Evolutionary conservation across 164 flowering plant species (phyloP), one percentile per base, ranked within the genome.

Genomic region (Cinnamomum micranthum): DNA sequence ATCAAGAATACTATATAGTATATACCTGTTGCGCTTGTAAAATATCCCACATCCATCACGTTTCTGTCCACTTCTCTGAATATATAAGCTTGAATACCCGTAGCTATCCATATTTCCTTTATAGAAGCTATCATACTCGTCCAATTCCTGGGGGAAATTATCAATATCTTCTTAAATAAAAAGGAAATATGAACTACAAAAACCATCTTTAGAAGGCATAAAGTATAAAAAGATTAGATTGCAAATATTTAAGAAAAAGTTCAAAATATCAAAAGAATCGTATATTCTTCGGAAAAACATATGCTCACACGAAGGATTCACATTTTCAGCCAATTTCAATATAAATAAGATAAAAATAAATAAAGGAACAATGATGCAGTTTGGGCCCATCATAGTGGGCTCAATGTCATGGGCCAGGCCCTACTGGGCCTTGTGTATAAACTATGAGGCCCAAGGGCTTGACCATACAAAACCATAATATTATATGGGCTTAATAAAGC

Each of bases 1-100:
- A 5, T 63, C 64, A n/a, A n/a, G n/a, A n/a, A n/a, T n/a, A n/a
- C n/a, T n/a, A n/a, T n/a, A n/a, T n/a, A n/a, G n/a, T 62, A 75
- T 58, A 75, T 82, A 94, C 98, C 82, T 79, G 75, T 77, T 73
- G 4, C 63, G 77, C 81, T 84, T 91, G 75, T 85, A 92, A 79
- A 92, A 92, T 64, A 92, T 85, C 25, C 93, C 98, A 82, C 98
- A 94, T 0, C 98, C 98, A 83, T 92, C 98, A 72, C 90, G 93
- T 84, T 94, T 94, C 73, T 87, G 80, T 70, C 92, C 95, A 79
- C 83, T 87, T 83, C 98, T 89, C 77, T 91, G 85, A 77, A 88
- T 80, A 81, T 92, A 92, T 11, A 87, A 77, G 73, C 95, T 85
- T 65, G 90, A 86, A 82, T 94, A 94, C 24, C 95, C 97, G 60